These are phyloP conservation scores for Iris macrosiphon DNA, from an alignment of 106 monocot species.

Conservation along the genomic window DNA sequence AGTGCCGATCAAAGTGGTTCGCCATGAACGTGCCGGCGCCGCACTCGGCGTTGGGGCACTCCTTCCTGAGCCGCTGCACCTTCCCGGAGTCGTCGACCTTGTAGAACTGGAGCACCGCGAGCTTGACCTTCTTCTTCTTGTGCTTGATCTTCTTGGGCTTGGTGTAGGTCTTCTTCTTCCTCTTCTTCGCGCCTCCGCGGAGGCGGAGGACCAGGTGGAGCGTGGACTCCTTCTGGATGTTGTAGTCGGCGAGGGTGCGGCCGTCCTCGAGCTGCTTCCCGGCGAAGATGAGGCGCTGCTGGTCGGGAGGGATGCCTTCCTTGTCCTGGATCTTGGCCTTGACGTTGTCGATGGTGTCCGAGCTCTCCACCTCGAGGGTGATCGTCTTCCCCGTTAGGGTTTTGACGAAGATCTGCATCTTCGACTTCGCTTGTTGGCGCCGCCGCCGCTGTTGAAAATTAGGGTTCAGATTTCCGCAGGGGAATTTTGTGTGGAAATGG, in stretches of 20 bases:
- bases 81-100: conserved; percentile 14
- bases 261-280: conserved; percentile 22
- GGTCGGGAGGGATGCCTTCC: conserved; percentile 14
- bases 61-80: conserved; percentile 22
- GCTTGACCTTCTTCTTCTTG: conserved; percentile 24
- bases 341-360: conserved; percentile 15
- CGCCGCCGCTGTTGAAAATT: no score
- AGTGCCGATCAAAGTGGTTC: conserved; percentile 57
- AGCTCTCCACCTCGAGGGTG: conserved; percentile 33
- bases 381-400: conserved; percentile 40
- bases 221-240: conserved; percentile 23
- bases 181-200: conserved; percentile 17
- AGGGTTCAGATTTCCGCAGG: no score
- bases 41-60: conserved; percentile 54
- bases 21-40: conserved; percentile 48
- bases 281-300: conserved; percentile 21
- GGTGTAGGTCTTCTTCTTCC: conserved; percentile 26
- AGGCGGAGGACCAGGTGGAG: conserved; percentile 21
- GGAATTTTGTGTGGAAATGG: no score
- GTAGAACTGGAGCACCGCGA: conserved; percentile 18
- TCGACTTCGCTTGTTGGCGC: no score
- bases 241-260: conserved; percentile 17
- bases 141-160: conserved; percentile 27
- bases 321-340: conserved; percentile 22
- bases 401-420: conserved; percentile 45